phyloP scores from a whole-genome alignment of 129 eudicot species.

The Oenanthe sinensis region DNA sequence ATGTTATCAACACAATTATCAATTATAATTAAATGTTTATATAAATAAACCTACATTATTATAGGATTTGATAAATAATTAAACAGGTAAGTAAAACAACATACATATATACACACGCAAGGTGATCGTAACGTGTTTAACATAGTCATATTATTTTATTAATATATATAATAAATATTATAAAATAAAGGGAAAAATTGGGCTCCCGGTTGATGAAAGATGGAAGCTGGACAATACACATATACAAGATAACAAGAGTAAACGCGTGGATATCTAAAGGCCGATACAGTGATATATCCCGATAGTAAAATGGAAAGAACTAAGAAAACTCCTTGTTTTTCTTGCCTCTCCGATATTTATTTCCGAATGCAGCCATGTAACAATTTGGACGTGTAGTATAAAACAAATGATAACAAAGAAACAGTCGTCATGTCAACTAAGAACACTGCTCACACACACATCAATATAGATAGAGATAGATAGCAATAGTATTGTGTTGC shows the following conservation, averaged over 20 bases:
- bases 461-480: background rate
- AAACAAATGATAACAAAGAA: constrained; percentile 9
- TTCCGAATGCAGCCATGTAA: constrained; percentile 26
- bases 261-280: background rate
- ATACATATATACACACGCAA: too few species aligned
- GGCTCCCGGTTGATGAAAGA: background rate
- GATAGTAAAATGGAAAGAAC: constrained; percentile 1
- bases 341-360: constrained; percentile 18
- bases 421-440: constrained; percentile 24
- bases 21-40: background rate
- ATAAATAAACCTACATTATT: background rate
- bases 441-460: background rate
- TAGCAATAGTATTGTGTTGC: constrained; percentile 15
- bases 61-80: too few species aligned
- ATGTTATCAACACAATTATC: background rate
- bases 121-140: too few species aligned
- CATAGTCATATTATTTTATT: too few species aligned
- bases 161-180: too few species aligned
- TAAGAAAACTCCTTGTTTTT: constrained; percentile 29
- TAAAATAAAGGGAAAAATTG: background rate
- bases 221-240: background rate
- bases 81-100: too few species aligned
- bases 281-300: background rate
- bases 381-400: background rate
- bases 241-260: background rate